Percentiles rank a stretch among this genome's conserved stretches.
Conservation (phyloP, 169 alveolate species). For the Plasmodium fragile region DNA sequence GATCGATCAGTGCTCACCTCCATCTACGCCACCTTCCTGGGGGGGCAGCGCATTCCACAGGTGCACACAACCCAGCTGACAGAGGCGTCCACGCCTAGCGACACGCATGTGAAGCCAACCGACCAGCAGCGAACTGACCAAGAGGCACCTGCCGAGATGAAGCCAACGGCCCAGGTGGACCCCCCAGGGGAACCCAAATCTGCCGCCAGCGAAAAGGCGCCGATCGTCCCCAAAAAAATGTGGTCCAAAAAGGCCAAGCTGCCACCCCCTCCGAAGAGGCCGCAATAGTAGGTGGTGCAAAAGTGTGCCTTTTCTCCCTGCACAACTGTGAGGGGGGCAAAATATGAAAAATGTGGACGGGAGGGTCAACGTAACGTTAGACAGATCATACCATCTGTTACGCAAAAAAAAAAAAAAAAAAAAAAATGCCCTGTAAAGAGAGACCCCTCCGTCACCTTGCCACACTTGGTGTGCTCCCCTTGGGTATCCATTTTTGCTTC, state of each 20-base stretch:
- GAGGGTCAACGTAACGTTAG: background rate
- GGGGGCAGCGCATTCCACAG: background rate
- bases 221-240: background rate
- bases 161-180: background rate
- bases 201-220: background rate
- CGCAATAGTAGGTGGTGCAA: background rate
- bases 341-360: background rate
- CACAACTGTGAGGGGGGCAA: too few species aligned
- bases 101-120: background rate
- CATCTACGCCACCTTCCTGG: constrained; percentile 22
- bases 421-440: background rate
- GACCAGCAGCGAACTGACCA: background rate
- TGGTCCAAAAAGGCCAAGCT: background rate
- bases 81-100: background rate
- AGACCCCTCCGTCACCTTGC: background rate
- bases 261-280: background rate
- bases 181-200: background rate
- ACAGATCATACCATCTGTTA: background rate
- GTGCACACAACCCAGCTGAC: background rate
- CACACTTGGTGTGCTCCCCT: background rate
- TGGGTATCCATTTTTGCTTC: background rate
- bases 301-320: background rate
- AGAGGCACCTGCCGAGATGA: background rate
- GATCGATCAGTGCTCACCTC: constrained; percentile 54
- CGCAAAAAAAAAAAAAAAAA: background rate